Base-by-base conservation (phyloP, 352 stramenopile species). In the Phytophthora kernoviae region DNA sequence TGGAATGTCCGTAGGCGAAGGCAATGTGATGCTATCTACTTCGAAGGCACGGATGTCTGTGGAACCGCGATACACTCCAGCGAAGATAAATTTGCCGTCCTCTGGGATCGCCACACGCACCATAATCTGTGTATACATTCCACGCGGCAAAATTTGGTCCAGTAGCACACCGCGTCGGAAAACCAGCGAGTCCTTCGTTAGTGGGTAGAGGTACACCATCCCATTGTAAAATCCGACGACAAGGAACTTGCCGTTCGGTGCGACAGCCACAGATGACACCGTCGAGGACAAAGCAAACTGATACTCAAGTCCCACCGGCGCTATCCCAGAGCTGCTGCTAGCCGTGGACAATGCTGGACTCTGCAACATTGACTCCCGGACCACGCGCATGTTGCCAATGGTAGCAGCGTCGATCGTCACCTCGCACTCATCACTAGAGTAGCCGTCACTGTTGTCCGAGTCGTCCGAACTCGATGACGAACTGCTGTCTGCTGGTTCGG, bases 31-130 rank as follows among this genome's bases (percentile, higher is more conserved):
- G 40, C 80, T 92, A 59, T 90, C 86, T 10, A 95, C 79, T 34
- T 94, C 81, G 37, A 89, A 90, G 0, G 84, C 87, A 12, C 84
- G 81, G 52, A 95, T 94, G 47, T 94, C 87, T n/a, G 83, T 95
- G 15, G 87, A 94, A 9, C 87, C 87, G 20, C 84, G 79, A 48
- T 95, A 94, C 0, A 95, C 84, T 2, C 87, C 87, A 4, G 87
- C 87, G 48, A 95, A 95, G 52, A 94, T 92, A 53, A 94, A 95
- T 46, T 84, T 87, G 43, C 84, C 84, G 46, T 94, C 81, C 2
- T 89, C 75, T 0, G 84, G 84, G 47, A 94, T 70, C 2, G 83
- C 66, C 4, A 94, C 84, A 8, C 81, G 84, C 36, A 94, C 78
- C 69, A 89, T 90, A 6, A 94, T 74, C 67, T 91, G 80, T 10